Conservation (phyloP, 768 basidiomycete species). For the Macrocybe gigantea region DNA sequence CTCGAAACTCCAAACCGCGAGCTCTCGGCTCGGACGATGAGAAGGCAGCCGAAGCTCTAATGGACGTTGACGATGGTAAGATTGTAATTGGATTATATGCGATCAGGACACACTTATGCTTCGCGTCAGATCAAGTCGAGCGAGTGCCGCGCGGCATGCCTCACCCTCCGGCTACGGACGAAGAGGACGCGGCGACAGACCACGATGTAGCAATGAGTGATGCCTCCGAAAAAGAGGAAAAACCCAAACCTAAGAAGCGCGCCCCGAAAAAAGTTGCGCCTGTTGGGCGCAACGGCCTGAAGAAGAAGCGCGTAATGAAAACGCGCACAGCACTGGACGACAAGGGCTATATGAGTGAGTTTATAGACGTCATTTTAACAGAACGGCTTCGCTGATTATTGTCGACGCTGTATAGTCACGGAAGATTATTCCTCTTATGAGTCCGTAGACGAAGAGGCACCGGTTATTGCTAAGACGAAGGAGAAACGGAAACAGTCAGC, state of each 20-base stretch:
- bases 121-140: conserved; percentile 24
- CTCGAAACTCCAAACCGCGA: conserved; percentile 15
- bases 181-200: conserved; percentile 16
- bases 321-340: conserved; percentile 48
- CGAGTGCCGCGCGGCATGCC: conserved; percentile 17
- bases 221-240: conserved; percentile 23
- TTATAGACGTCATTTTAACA: neutral
- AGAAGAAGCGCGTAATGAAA: conserved; percentile 63
- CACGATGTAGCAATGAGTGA: conserved; percentile 29
- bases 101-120: neutral
- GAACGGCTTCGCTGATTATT: neutral
- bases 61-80: conserved; percentile 75
- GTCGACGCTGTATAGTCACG: conserved; percentile 37
- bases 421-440: conserved; percentile 82
- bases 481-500: too few relatives aligned
- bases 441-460: conserved; percentile 61
- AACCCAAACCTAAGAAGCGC: conserved; percentile 30
- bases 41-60: conserved; percentile 50
- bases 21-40: conserved; percentile 35
- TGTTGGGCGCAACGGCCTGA: conserved; percentile 71
- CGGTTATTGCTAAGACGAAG: conserved; percentile 7
- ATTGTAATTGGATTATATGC: neutral
- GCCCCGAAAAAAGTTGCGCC: conserved; percentile 61
- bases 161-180: conserved; percentile 16
- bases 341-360: conserved; percentile 71